Conservation (phyloP, 2,329 filamentous ascomycete genomes). For the Diaporthe capsici region DNA sequence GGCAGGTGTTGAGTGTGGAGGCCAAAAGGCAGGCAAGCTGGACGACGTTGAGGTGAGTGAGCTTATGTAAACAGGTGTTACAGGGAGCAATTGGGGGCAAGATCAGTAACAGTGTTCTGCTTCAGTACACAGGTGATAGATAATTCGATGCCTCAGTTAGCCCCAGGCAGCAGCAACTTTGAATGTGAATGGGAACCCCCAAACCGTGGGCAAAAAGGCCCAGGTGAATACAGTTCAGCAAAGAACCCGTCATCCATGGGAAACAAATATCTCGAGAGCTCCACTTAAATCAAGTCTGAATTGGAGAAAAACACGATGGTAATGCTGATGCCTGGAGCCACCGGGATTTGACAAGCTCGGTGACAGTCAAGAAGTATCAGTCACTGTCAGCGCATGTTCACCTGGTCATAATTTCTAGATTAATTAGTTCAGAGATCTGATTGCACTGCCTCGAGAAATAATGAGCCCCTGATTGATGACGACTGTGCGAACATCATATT, state of each 20-base stretch:
- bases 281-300: not conserved
- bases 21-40: not conserved
- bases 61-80: not conserved
- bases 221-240: not conserved
- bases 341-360: not conserved
- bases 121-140: too few species aligned
- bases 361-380: too few species aligned
- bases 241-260: not conserved
- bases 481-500: not conserved
- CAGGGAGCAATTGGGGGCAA: not conserved
- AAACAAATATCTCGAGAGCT: not conserved
- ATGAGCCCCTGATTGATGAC: not conserved
- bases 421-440: too few species aligned
- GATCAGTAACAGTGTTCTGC: not conserved
- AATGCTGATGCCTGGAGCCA: not conserved
- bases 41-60: not conserved
- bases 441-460: not conserved
- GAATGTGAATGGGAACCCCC: not conserved
- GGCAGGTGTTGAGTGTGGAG: not conserved
- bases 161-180: not conserved
- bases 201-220: not conserved
- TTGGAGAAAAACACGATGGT: not conserved
- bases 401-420: not conserved
- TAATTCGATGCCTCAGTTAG: not conserved
- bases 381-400: not conserved